Percentiles rank a stretch among this genome's conserved stretches.
phyloP scores from a whole-genome alignment of 257 asterid genomes.

The Solanum lignicaule region DNA sequence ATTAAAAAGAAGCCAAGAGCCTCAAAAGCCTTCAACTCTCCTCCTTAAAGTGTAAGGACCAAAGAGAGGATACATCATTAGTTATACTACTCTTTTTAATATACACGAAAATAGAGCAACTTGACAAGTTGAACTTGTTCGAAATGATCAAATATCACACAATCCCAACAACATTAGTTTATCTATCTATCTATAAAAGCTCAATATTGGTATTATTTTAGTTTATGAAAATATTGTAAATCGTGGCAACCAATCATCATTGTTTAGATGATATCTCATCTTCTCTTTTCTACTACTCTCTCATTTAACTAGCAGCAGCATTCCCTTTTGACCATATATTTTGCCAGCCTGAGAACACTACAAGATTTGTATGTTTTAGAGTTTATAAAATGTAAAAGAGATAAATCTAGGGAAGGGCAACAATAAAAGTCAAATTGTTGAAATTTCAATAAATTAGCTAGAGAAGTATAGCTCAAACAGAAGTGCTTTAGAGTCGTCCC shows the following conservation, averaged over 20 bases:
- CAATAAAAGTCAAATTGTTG: not conserved
- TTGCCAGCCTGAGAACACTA: not conserved
- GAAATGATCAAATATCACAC: not conserved
- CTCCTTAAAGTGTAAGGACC: not conserved
- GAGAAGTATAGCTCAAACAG: not conserved
- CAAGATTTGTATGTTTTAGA: not conserved
- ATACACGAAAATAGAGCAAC: not conserved
- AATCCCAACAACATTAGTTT: not conserved
- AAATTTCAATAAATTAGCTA: not conserved
- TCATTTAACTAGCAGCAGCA: not conserved
- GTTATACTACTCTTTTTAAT: not conserved
- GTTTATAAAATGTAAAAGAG: not conserved
- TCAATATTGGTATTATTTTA: not conserved
- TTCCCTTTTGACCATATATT: not conserved
- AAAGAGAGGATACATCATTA: not conserved
- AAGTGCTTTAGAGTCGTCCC: not conserved
- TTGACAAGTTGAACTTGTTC: not conserved
- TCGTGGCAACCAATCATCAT: not conserved
- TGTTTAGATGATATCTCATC: not conserved
- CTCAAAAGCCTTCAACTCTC: not conserved
- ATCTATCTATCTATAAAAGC: not conserved
- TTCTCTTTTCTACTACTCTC: not conserved
- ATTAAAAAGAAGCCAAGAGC: not conserved
- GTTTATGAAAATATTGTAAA: not conserved
- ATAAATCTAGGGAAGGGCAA: not conserved